Evolutionary conservation across 1,284 basidiomycete genomes (phyloP).

Genomic region (Lignosus rhinocerotis): DNA sequence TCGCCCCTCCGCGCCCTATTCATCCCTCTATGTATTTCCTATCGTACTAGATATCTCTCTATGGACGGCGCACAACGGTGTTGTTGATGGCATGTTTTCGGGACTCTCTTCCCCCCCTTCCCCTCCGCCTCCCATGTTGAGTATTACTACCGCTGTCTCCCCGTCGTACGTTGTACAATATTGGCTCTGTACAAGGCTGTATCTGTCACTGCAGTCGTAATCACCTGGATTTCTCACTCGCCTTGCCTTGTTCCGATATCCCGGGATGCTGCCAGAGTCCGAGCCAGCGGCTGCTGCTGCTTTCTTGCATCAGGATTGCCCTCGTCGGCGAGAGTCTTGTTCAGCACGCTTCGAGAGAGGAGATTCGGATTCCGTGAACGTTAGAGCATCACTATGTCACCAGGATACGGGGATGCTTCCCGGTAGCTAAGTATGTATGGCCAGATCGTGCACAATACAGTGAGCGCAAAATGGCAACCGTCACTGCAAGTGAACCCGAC

Average conservation of each 20-base stretch:
- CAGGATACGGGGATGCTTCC: no score
- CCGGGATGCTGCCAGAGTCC: not conserved
- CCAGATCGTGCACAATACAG: no score
- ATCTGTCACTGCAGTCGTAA: conserved; percentile 5
- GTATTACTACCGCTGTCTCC: conserved; percentile 9
- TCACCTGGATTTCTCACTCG: not conserved
- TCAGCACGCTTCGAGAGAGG: no score
- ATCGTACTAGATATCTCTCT: conserved; percentile 14
- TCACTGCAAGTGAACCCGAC: no score
- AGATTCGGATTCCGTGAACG: no score
- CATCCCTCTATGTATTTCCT: conserved; percentile 11
- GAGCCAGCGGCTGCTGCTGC: no score
- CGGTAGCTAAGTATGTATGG: no score
- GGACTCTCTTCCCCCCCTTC: not conserved
- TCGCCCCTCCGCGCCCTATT: not conserved
- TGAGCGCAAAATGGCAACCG: no score
- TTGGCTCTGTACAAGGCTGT: conserved; percentile 17
- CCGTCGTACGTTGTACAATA: conserved; percentile 17
- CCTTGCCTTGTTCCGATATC: not conserved
- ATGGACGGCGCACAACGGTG: conserved; percentile 2
- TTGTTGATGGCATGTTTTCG: conserved; percentile 4
- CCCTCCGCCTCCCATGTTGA: not conserved
- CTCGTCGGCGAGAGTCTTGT: no score
- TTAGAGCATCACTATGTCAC: no score
- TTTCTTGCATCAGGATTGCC: no score